Evolutionary conservation across 2,329 filamentous ascomycete genomes (phyloP), one percentile per base, ranked within the genome.

Genomic region (Beauveria scarabaeidicola): DNA sequence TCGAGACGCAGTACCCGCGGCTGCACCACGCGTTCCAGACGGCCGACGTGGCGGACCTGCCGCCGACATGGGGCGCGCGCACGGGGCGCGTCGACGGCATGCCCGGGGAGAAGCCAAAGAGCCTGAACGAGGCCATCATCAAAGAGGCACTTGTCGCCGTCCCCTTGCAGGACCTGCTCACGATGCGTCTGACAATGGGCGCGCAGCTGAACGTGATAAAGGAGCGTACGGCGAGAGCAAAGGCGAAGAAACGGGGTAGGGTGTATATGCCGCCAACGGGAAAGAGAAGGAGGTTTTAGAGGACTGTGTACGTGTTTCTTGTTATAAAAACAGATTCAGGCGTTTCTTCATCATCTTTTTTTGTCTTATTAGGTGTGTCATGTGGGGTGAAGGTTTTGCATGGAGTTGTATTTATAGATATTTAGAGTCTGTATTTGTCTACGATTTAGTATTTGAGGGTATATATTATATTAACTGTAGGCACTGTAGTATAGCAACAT

Each of bases 21-120:
- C 66, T 78, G 1, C 68, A 77, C 61, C 64, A 70, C n/a, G 77
- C 77, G 40, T 73, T 78, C 56, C 69, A 63, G 32, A 72, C 68
- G 4, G 68, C 66, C 2, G 69, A 73, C 53, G 64, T 68, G 25
- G 63, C 68, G n/a, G 63, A 66, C 29, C 63, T 72, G 43, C 65
- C 68, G 15, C 63, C 63, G 9, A 66, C 64, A 3, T 70, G 67
- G 61, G 61, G 65, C 11, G 13, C 47, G 21, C 17, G 5, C 11
- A 23, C 51, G 8, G 44, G 25, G 8, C n/a, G 38, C 17, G 11
- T n/a, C 11, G 40, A 38, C n/a, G 32, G 11, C 25, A 25, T 3
- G 6, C n/a, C 27, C 6, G 46, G 21, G 4, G 47, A 61, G 40
- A 23, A 40, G 23, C 52, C 25, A 3, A 52, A 11, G 38, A 67